These are phyloP conservation scores for Trichoderma cornu-damae DNA, from an alignment of 2,329 filamentous ascomycete genomes.

Conservation along the genomic window DNA sequence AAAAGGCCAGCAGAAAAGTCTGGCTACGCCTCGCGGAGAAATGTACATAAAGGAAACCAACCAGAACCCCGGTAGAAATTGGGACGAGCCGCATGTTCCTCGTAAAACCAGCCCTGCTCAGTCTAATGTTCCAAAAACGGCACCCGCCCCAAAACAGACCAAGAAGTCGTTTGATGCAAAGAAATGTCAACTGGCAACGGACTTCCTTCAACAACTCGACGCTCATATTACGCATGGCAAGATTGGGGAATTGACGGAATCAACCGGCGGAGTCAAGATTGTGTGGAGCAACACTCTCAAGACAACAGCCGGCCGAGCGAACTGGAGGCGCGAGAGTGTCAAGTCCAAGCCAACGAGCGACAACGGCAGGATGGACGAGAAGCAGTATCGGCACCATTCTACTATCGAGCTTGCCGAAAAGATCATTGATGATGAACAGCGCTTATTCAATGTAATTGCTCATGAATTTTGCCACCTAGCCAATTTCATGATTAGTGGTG, in stretches of 20 bases:
- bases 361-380: conserved; percentile 24
- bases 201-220: conserved; percentile 68
- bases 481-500: conserved; percentile 79
- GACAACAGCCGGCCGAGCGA: conserved; percentile 71
- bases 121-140: not conserved
- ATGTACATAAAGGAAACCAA: conserved; percentile 46
- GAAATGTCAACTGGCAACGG: conserved; percentile 58
- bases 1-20: conserved; percentile 14
- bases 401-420: conserved; percentile 85
- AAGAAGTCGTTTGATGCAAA: conserved; percentile 58
- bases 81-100: conserved; percentile 59
- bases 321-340: conserved; percentile 60
- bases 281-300: conserved; percentile 74
- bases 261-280: conserved; percentile 66
- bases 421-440: conserved; percentile 71
- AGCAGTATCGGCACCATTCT: conserved; percentile 54
- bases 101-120: conserved; percentile 34
- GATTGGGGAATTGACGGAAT: conserved; percentile 52
- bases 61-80: conserved; percentile 54
- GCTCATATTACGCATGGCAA: conserved; percentile 54
- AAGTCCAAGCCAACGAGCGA: conserved; percentile 29
- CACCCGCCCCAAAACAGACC: conserved; percentile 33
- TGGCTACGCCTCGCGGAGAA: conserved; percentile 32
- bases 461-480: conserved; percentile 95
- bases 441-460: conserved; percentile 83